phyloP scores from a whole-genome alignment of 2,329 filamentous ascomycete species.

The Ascochyta fabae region DNA sequence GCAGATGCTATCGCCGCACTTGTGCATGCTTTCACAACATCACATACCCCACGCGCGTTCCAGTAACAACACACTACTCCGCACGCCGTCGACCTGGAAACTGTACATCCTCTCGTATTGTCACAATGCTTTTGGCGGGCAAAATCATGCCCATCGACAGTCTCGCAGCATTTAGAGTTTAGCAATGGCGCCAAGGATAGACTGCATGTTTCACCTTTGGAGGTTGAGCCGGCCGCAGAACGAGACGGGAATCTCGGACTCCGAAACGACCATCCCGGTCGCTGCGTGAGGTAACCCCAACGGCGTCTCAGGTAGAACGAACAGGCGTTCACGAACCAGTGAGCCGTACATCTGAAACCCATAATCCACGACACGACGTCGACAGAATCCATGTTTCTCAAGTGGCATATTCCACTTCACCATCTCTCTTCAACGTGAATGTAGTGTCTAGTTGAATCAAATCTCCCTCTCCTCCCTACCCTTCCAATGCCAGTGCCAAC shows the following conservation, averaged over 20 bases:
- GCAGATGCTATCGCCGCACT: not conserved
- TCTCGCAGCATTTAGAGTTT: conserved; percentile 5
- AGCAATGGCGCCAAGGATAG: conserved; percentile 4
- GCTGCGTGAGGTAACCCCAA: not conserved
- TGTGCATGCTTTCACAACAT: not conserved
- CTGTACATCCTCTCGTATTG: not conserved
- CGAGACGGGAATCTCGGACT: not conserved
- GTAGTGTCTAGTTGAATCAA: no score
- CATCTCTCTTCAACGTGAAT: not conserved
- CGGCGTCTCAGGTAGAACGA: conserved; percentile 1
- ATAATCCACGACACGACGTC: not conserved
- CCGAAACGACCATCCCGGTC: not conserved
- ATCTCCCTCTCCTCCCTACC: no score
- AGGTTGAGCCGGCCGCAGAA: not conserved
- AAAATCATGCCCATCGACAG: not conserved
- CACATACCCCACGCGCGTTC: not conserved
- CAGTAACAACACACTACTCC: not conserved
- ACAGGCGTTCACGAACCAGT: not conserved
- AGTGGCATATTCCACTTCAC: not conserved
- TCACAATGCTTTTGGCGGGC: not conserved
- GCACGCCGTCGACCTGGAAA: not conserved
- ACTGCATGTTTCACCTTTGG: conserved; percentile 1
- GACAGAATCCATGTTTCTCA: no score
- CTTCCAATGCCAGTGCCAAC: not conserved
- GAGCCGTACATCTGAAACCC: conserved; percentile 2